Base-by-base conservation (phyloP, 192 early-diverging fungal genomes). In the Backusella luteola region DNA sequence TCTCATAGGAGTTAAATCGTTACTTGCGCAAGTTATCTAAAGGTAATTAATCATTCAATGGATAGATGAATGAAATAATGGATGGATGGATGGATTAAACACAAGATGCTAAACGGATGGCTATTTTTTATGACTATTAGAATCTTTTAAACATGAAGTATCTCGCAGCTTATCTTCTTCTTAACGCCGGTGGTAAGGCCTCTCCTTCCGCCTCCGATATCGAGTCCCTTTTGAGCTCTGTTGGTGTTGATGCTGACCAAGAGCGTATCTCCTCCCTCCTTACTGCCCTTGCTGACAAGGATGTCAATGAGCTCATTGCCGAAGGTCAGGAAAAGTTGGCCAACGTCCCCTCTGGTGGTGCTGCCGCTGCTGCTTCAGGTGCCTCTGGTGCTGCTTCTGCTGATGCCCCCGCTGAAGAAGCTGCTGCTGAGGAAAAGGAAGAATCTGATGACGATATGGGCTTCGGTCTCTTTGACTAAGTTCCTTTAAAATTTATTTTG, bases 391-490 rank as follows among this genome's bases (percentile, higher is more conserved):
- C 81, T 36, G 88, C 81, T 73, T 84, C 74, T 52, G 77, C 71
- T 49, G 83, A 82, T 79, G 69, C 73, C 38, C 81, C 86, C 78
- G 78, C 67, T 69, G 76, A 93, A 85, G 92, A 94, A 79, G 88
- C 91, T 81, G 92, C 95, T 87, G 94, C 93, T 87, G 94, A 94
- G 84, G 91, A 89, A 77, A 93, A 97, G 80, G 96, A 99, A 86
- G 93, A 94, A 85, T 90, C 88, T 67, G 93, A 94, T 83, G 94
- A 94, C 68, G 92, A 94, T 80, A 97, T 97, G 95, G 95, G 94
- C 81, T 94, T 97, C 85, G 96, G 96, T 94, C 93, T 97, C 78
- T 97, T 97, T 89, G 96, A 97, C 89, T 97, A 97, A 94, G 85
- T 67, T 71, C 53, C 53, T 59, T 59, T 59, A 59, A 59, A 26